Evolutionary conservation across 2,329 filamentous ascomycete genomes (phyloP), one percentile per base, ranked within the genome.

Genomic region (Colletotrichum cuscutae): DNA sequence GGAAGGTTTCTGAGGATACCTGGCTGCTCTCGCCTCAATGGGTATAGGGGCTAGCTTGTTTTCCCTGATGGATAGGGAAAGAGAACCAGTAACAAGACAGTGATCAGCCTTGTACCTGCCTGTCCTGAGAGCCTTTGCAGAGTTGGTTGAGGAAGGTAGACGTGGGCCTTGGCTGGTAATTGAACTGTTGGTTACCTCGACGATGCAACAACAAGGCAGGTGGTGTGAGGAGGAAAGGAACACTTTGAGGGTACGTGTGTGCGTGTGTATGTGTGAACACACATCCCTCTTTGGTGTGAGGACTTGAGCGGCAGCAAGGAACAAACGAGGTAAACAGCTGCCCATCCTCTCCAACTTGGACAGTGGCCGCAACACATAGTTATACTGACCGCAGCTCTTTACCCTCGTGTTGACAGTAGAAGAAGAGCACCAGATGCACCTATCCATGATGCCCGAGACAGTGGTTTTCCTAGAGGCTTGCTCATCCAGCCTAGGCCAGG

Each of bases 371-470:
- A 54, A 42, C 64, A 49, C 65, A 46, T 72, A 72, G 49, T 69
- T 69, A 69, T 72, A 72, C 28, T 52, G 37, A 53, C 35, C 19
- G 58, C 35, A 58, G 53, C 30, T 46, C 24, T 13, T 42, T 37
- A n/a, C 30, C 30, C n/a, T 53, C 28, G 60, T 53, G n/a, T 26
- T 68, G 22, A 59, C 53, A 62, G 37, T 37, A 32, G 30, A 53
- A n/a, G 28, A 64, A 46, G 37, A 46, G 30, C 9, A 22, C 4
- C 13, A 9, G n/a, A 60, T 77, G 73, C 75, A 75, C 75, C 75
- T 69, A 71, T 68, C 78, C 76, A 75, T 62, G 37, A 49, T 30
- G 32, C 66, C 72, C 74, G 65, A 75, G 72, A 72, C 74, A 74
- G 24, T 52, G n/a, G 32, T 28, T 59, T 65, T 56, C 13, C 37